Evolutionary conservation across 257 asterid species (phyloP).

Genomic region (Rhazya stricta): DNA sequence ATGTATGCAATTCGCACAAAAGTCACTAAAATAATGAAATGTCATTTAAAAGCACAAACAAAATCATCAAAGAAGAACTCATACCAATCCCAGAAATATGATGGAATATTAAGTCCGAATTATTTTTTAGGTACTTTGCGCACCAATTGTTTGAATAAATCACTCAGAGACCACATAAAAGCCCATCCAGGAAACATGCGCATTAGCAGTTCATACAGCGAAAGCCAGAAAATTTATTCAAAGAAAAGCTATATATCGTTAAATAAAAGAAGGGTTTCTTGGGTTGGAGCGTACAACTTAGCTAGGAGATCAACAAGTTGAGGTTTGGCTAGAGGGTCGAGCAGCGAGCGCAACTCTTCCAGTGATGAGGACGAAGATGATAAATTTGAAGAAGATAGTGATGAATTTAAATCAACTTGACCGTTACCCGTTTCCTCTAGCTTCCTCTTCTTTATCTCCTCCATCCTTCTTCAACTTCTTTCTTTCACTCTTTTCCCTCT

Average conservation of each 20-base stretch:
- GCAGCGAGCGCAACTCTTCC: slow-evolving; percentile 64
- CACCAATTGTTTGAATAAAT: slow-evolving; percentile 12
- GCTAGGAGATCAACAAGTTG: slow-evolving; percentile 77
- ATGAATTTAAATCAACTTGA: slow-evolving; percentile 16
- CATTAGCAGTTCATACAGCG: background rate
- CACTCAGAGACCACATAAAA: background rate
- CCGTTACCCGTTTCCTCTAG: slow-evolving; percentile 46
- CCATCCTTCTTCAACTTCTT: slow-evolving; percentile 37
- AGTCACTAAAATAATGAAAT: background rate
- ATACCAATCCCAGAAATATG: background rate
- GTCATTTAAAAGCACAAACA: background rate
- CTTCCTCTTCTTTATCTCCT: slow-evolving; percentile 75
- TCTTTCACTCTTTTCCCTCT: background rate
- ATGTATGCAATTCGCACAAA: background rate
- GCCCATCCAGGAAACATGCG: background rate
- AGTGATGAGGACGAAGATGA: slow-evolving; percentile 18
- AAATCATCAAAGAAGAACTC: background rate
- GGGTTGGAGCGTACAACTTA: slow-evolving; percentile 42
- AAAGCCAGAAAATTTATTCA: background rate
- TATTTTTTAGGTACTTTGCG: background rate
- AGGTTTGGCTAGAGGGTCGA: slow-evolving; percentile 72
- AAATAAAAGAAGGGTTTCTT: background rate
- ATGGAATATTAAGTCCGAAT: background rate
- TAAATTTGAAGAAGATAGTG: background rate
- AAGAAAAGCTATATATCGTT: background rate